A percentile compares a stretch with the other conserved stretches of the same genome.
Evolutionary conservation across 768 basidiomycete species (phyloP).

Genomic region (Termitomyces sp.): DNA sequence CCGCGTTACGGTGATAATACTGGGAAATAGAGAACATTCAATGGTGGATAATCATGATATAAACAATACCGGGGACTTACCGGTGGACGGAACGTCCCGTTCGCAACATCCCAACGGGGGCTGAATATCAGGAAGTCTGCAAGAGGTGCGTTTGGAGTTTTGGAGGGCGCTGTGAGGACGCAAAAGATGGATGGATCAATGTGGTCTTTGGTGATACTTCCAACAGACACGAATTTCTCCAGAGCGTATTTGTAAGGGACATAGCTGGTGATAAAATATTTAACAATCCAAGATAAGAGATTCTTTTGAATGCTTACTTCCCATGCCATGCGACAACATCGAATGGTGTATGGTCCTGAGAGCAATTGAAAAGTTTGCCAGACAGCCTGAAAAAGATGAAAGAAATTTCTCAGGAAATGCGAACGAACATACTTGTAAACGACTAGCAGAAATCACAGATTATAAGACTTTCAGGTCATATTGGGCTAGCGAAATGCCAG

Average conservation of each 20-base stretch:
- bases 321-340: conserved; percentile 73
- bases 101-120: conserved; percentile 61
- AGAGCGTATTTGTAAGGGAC: conserved; percentile 66
- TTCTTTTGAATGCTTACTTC: conserved; percentile 38
- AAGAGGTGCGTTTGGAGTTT: conserved; percentile 53
- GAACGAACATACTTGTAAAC: conserved; percentile 41
- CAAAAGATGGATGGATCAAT: conserved; percentile 70
- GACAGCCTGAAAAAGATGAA: conserved; percentile 36
- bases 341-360: conserved; percentile 64
- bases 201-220: conserved; percentile 65
- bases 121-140: conserved; percentile 66
- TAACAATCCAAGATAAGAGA: not conserved
- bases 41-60: not conserved
- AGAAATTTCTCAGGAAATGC: not conserved
- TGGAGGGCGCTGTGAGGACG: conserved; percentile 63
- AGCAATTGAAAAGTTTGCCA: conserved; percentile 50
- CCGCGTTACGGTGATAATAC: conserved; percentile 65
- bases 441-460: conserved; percentile 22
- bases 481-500: not conserved
- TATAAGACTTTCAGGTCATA: not conserved
- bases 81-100: conserved; percentile 57
- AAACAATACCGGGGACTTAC: conserved; percentile 24
- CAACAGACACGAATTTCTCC: conserved; percentile 61
- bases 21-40: conserved; percentile 12
- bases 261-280: conserved; percentile 34